A percentile compares a stretch with the other conserved stretches of the same genome.
These are phyloP conservation scores for Fusarium nanum DNA, from an alignment of 2,329 filamentous ascomycete genomes.

Conservation along the genomic window DNA sequence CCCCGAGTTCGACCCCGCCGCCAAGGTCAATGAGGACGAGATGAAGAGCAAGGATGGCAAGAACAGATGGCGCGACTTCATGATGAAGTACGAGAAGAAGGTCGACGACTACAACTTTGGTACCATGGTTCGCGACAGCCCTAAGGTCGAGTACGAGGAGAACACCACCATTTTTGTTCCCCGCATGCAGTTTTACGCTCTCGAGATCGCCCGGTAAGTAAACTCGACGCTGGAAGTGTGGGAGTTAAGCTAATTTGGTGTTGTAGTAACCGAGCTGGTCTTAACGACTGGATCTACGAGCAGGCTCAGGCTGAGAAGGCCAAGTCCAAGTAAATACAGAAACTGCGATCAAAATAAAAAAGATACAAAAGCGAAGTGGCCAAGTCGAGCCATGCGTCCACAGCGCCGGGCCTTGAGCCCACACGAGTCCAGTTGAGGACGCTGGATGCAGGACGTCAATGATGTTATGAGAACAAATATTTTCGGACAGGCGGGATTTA, in stretches of 20 bases:
- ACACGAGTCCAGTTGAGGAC: neutral
- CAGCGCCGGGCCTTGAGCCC: constrained; percentile 20
- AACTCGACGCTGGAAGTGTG: rapidly evolving
- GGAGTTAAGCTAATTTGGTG: neutral
- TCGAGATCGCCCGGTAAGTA: constrained; percentile 60
- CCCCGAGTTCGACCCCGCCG: constrained; percentile 88
- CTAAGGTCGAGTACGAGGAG: constrained; percentile 86
- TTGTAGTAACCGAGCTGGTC: constrained; percentile 81
- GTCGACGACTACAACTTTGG: constrained; percentile 99
- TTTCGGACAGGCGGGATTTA: neutral
- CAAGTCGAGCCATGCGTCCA: constrained; percentile 10
- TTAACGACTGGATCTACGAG: constrained; percentile 99
- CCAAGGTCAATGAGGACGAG: constrained; percentile 85
- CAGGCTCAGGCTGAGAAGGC: constrained; percentile 72
- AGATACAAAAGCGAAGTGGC: constrained; percentile 14
- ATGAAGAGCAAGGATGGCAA: constrained; percentile 99
- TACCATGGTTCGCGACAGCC: constrained; percentile 84
- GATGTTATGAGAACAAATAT: constrained; percentile 18
- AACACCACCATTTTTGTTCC: constrained; percentile 88
- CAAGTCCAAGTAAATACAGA: constrained; percentile 43
- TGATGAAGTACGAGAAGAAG: constrained; percentile 92
- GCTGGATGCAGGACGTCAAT: neutral
- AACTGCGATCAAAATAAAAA: neutral
- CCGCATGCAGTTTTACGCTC: constrained; percentile 67
- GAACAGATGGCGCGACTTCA: constrained; percentile 93